Evolutionary conservation across 2,329 filamentous ascomycete genomes (phyloP).

Genomic region (Graphilbum sp.): DNA sequence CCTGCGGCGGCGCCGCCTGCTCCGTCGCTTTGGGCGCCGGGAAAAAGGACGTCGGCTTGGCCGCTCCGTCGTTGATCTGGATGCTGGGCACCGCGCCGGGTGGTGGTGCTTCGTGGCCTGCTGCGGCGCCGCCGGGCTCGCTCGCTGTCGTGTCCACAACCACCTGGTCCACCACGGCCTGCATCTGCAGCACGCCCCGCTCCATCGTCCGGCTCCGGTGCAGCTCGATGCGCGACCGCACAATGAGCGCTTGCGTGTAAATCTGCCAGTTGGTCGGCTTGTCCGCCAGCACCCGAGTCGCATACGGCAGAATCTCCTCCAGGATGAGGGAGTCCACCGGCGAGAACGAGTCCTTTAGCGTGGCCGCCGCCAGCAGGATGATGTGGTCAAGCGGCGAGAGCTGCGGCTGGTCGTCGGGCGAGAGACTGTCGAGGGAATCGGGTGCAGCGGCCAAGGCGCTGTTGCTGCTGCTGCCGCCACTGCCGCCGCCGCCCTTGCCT

Average conservation of each 20-base stretch:
- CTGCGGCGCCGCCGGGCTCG: constrained; percentile 4
- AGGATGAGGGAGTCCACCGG: constrained; percentile 72
- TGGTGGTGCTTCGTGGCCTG: constrained; percentile 9
- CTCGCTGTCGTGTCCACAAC: constrained; percentile 61
- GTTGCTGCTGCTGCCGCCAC: constrained; percentile 6
- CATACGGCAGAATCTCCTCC: constrained; percentile 89
- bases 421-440: constrained; percentile 49
- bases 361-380: constrained; percentile 73
- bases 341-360: constrained; percentile 74
- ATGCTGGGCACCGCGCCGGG: constrained; percentile 30
- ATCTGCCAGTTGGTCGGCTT: constrained; percentile 96
- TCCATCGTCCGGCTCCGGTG: constrained; percentile 79
- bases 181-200: constrained; percentile 76
- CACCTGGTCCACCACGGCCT: constrained; percentile 89
- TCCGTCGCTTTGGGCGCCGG: constrained; percentile 60
- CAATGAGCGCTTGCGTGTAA: constrained; percentile 83
- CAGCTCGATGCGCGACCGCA: constrained; percentile 78
- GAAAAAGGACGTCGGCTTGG: constrained; percentile 56
- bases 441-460: neutral
- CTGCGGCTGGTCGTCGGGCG: constrained; percentile 67
- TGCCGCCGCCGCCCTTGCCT: constrained; percentile 2
- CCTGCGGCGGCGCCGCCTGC: constrained; percentile 57
- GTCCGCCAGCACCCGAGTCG: constrained; percentile 70
- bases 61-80: constrained; percentile 19
- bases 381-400: constrained; percentile 76